These are phyloP conservation scores for Afroboletus lepidellus DNA, from an alignment of 1,284 basidiomycete species.

Conservation along the genomic window DNA sequence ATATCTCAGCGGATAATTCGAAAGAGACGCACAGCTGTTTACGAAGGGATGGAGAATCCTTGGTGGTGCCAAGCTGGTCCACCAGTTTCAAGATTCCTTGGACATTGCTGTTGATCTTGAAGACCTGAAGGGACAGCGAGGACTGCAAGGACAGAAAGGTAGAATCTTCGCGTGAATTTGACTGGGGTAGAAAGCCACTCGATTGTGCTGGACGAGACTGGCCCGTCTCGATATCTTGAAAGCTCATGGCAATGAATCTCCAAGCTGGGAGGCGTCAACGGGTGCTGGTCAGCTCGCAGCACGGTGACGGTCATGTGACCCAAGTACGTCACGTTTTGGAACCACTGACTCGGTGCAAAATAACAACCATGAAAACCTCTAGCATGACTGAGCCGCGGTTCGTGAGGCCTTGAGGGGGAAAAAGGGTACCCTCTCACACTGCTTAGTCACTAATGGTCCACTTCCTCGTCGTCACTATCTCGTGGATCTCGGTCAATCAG, in stretches of 20 bases:
- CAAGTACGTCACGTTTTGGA: too few species aligned
- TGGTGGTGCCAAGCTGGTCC: constrained; percentile 82
- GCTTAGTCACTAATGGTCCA: too few species aligned
- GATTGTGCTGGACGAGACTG: constrained; percentile 46
- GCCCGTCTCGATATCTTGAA: constrained; percentile 76
- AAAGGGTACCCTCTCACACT: too few species aligned
- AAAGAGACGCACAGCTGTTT: constrained; percentile 68
- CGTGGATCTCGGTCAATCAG: too few species aligned
- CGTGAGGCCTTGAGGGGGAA: too few species aligned
- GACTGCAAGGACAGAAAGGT: constrained; percentile 80
- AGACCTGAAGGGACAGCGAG: constrained; percentile 90
- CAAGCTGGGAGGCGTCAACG: not conserved
- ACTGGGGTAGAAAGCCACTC: constrained; percentile 43
- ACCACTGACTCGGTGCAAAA: too few species aligned
- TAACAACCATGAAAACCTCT: too few species aligned
- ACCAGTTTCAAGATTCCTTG: constrained; percentile 92
- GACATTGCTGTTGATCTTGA: constrained; percentile 98
- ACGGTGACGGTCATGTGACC: not conserved
- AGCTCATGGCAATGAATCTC: constrained; percentile 54
- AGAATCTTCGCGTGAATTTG: constrained; percentile 65
- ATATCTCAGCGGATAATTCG: not conserved
- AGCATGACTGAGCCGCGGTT: too few species aligned
- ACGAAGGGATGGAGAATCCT: constrained; percentile 74
- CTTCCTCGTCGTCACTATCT: too few species aligned
- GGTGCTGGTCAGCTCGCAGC: not conserved